Conservation (phyloP, 805 yeast genomes). For the Pachysolen tannophilus region DNA sequence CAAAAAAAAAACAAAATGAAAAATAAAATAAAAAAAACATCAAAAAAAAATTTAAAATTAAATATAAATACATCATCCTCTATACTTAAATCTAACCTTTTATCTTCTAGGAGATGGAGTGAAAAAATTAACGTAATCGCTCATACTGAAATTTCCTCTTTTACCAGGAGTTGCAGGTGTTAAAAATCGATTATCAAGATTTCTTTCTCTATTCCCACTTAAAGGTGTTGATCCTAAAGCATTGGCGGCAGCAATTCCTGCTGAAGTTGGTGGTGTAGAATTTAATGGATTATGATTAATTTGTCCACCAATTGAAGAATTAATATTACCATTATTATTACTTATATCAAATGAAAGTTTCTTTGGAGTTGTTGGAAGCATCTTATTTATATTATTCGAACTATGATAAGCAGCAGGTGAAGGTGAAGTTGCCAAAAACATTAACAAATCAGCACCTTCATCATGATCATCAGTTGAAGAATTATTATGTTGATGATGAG, state of each 20-base stretch:
- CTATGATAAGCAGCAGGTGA: slow-evolving; percentile 6
- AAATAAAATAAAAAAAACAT: not conserved
- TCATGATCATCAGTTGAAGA: slow-evolving; percentile 6
- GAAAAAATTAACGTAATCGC: slow-evolving; percentile 37
- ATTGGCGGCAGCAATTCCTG: slow-evolving; percentile 8
- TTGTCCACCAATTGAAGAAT: not conserved
- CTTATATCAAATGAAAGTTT: slow-evolving; percentile 3
- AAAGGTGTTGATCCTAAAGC: slow-evolving; percentile 9
- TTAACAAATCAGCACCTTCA: slow-evolving; percentile 77
- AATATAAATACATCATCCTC: too few species aligned
- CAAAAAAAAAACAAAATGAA: not conserved
- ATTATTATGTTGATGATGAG: slow-evolving; percentile 61
- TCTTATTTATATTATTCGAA: slow-evolving; percentile 6
- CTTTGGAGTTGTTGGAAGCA: slow-evolving; percentile 9
- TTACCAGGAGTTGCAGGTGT: slow-evolving; percentile 9
- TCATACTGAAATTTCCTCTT: slow-evolving; percentile 32
- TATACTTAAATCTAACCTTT: not conserved
- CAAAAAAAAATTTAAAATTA: not conserved
- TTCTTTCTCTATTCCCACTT: not conserved
- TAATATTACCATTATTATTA: not conserved
- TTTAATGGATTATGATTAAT: not conserved
- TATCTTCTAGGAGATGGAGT: slow-evolving; percentile 32
- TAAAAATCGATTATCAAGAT: slow-evolving; percentile 1
- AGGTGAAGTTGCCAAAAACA: slow-evolving; percentile 82
- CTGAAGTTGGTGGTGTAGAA: slow-evolving; percentile 10